These are phyloP conservation scores for Pseudophaeomoniella oleicola DNA, from an alignment of 2,329 filamentous ascomycete genomes.

Conservation along the genomic window DNA sequence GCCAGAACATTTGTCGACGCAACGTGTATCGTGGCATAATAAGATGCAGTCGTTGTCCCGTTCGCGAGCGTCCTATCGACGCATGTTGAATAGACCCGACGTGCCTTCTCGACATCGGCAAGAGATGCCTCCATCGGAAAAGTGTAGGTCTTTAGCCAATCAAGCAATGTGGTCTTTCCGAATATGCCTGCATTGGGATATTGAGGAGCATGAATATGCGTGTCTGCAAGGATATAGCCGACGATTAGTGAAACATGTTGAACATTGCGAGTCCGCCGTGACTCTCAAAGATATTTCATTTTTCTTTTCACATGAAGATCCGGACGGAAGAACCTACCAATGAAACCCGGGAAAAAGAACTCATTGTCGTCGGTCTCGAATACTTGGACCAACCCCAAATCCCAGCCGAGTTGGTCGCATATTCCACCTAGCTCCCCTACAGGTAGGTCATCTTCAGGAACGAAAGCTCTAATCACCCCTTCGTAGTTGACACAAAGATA, in stretches of 20 bases:
- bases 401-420: constrained; percentile 7
- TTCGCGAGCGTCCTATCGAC: constrained; percentile 69
- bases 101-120: constrained; percentile 38
- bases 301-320: too few species aligned
- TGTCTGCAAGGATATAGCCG: constrained; percentile 43
- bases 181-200: constrained; percentile 92
- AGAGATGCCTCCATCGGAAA: constrained; percentile 83
- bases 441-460: constrained; percentile 4
- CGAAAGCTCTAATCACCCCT: constrained; percentile 3
- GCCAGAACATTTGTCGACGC: constrained; percentile 82
- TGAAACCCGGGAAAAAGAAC: constrained; percentile 27
- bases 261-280: constrained; percentile 4
- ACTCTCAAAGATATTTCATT: background rate
- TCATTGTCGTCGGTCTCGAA: constrained; percentile 5
- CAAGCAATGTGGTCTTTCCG: constrained; percentile 78
- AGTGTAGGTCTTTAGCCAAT: constrained; percentile 90
- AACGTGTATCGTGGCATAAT: constrained; percentile 84
- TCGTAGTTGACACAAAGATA: constrained; percentile 4
- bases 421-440: constrained; percentile 7
- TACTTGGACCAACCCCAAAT: constrained; percentile 2
- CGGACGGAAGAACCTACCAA: constrained; percentile 21
- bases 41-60: constrained; percentile 83
- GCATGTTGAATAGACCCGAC: constrained; percentile 59
- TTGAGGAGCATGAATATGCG: constrained; percentile 88
- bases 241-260: background rate